Percentiles rank a stretch among this genome's conserved stretches.
Evolutionary conservation across 176 grass and related monocot species (phyloP).

Genomic region (Cymbopogon citratus): DNA sequence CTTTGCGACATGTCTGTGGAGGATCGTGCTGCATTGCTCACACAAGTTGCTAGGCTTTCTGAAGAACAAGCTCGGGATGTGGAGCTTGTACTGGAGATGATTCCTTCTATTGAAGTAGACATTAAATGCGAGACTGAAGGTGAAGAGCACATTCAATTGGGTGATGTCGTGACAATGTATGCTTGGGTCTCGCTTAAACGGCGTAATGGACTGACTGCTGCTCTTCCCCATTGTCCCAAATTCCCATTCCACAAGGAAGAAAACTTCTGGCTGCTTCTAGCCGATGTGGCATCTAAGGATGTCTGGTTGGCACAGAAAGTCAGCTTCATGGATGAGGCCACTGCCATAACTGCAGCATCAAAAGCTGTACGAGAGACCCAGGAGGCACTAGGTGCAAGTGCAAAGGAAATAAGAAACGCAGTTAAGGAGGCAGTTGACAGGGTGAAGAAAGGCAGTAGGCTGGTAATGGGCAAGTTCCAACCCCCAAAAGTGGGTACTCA

Average conservation of each 20-base stretch:
- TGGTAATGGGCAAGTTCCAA: conserved; percentile 95
- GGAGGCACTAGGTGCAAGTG: conserved; percentile 61
- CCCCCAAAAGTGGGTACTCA: conserved; percentile 75
- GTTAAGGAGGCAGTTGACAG: conserved; percentile 79
- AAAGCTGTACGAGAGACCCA: conserved; percentile 92
- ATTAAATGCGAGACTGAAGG: conserved; percentile 97
- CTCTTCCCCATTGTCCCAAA: conserved; percentile 69
- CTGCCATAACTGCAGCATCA: conserved; percentile 78
- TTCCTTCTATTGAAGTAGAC: conserved; percentile 82
- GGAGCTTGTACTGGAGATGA: conserved; percentile 86
- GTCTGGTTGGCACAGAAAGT: conserved; percentile 97
- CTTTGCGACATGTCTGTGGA: conserved; percentile 51
- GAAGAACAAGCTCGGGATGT: conserved; percentile 54
- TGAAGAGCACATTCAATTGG: conserved; percentile 92
- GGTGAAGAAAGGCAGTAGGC: conserved; percentile 81
- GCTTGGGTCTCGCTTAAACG: conserved; percentile 84
- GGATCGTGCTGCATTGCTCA: conserved; percentile 64
- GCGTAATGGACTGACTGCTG: conserved; percentile 69
- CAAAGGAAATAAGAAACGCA: conserved; percentile 59
- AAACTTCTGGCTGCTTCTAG: conserved; percentile 95
- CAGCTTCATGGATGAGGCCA: conserved; percentile 82
- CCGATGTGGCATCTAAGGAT: conserved; percentile 55
- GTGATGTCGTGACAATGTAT: conserved; percentile 95
- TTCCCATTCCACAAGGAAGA: conserved; percentile 96
- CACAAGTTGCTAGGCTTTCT: conserved; percentile 77